Conservation (phyloP, 2,329 filamentous ascomycete genomes). For the Fusarium temperatum region DNA sequence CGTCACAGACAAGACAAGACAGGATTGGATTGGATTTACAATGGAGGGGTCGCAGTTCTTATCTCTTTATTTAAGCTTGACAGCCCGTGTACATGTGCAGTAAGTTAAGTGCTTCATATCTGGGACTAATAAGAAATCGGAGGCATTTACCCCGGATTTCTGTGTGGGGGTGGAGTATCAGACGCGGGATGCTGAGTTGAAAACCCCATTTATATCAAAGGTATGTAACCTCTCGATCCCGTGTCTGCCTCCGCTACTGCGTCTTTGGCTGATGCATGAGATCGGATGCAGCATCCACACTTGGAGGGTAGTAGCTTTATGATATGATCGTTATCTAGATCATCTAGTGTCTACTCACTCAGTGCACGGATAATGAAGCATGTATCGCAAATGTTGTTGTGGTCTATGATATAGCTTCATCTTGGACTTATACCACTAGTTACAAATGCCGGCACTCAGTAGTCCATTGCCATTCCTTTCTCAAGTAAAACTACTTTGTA, state of each 20-base stretch:
- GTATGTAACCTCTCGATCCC: slow-evolving; percentile 12
- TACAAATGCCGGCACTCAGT: slow-evolving; percentile 6
- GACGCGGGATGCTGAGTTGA: slow-evolving; percentile 30
- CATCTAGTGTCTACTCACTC: slow-evolving; percentile 3
- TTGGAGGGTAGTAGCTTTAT: not conserved
- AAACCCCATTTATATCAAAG: slow-evolving; percentile 24
- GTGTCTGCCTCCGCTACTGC: slow-evolving; percentile 26
- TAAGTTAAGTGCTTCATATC: slow-evolving; percentile 16
- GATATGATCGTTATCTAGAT: slow-evolving; percentile 17
- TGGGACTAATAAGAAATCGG: slow-evolving; percentile 29
- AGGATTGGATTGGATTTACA: not conserved
- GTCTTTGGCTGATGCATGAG: slow-evolving; percentile 18
- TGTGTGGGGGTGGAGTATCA: slow-evolving; percentile 41
- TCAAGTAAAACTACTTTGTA: not conserved
- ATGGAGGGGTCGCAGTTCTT: slow-evolving; percentile 10
- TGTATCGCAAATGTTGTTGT: not conserved
- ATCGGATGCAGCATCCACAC: slow-evolving; percentile 22
- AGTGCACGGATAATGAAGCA: slow-evolving; percentile 4
- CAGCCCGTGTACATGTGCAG: slow-evolving; percentile 5
- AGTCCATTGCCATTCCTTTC: not conserved
- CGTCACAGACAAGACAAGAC: slow-evolving; percentile 5
- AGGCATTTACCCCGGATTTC: slow-evolving; percentile 34
- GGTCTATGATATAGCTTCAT: not conserved
- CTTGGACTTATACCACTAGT: slow-evolving; percentile 5
- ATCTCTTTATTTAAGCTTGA: slow-evolving; percentile 7